These are phyloP conservation scores for Clarireedia hainanense DNA, from an alignment of 2,329 filamentous ascomycete genomes.

Conservation along the genomic window DNA sequence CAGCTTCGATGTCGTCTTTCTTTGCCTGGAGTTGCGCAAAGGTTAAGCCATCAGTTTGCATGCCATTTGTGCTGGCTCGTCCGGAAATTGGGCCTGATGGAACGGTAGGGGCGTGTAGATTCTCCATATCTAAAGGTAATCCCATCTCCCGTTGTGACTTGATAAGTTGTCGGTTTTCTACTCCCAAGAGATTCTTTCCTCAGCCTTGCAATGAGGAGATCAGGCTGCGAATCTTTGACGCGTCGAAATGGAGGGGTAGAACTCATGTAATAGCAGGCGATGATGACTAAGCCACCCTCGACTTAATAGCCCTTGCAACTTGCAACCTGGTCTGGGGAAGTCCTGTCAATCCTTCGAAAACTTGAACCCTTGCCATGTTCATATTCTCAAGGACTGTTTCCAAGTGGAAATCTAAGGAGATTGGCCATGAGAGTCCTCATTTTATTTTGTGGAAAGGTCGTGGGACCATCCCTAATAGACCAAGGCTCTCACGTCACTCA, in stretches of 20 bases:
- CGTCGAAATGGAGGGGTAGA: background rate
- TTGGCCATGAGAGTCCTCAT: no score
- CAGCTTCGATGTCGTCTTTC: conserved; percentile 78
- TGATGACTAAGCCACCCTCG: background rate
- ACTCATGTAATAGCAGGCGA: background rate
- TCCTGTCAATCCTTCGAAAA: background rate
- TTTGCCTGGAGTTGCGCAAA: conserved; percentile 74
- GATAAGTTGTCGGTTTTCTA: background rate
- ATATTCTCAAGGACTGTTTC: no score
- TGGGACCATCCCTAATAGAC: no score
- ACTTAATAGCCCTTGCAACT: no score
- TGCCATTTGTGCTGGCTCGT: conserved; percentile 49
- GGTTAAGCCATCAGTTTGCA: conserved; percentile 53
- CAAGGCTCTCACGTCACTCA: no score
- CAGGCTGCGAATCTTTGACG: conserved; percentile 16
- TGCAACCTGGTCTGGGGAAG: no score
- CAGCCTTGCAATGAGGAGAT: conserved; percentile 8
- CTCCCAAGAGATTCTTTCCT: background rate
- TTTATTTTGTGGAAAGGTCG: no score
- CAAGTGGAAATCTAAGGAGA: no score
- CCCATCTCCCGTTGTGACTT: conserved; percentile 19
- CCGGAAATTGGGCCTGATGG: conserved; percentile 69
- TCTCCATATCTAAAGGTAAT: conserved; percentile 44
- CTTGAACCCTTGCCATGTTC: background rate
- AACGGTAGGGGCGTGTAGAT: conserved; percentile 63